Evolutionary conservation across 768 basidiomycete genomes (phyloP).

Genomic region (Russula abietina): DNA sequence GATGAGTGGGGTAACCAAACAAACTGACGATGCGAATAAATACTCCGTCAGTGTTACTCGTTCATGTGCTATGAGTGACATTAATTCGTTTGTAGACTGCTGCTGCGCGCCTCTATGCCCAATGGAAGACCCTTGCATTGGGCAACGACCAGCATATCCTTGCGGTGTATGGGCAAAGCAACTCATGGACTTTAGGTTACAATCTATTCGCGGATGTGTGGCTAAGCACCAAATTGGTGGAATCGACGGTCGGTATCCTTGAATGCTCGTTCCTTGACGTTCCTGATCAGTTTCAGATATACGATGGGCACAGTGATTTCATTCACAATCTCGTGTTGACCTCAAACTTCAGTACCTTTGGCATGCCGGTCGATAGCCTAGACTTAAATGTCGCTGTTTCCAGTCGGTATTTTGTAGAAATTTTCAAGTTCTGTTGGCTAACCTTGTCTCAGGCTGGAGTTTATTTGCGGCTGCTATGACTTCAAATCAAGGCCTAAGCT

Average conservation of each 20-base stretch:
- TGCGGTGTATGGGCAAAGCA: conserved; percentile 7
- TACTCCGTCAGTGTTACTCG: conserved; percentile 27
- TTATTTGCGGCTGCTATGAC: conserved; percentile 19
- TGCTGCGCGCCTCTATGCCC: neutral
- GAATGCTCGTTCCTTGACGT: neutral
- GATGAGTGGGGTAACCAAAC: conserved; percentile 35
- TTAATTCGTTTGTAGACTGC: conserved; percentile 6
- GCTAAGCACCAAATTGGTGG: conserved; percentile 48
- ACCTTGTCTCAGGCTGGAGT: conserved; percentile 9
- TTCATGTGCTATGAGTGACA: neutral
- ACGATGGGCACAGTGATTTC: conserved; percentile 9
- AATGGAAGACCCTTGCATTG: conserved; percentile 15
- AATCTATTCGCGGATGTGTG: conserved; percentile 59
- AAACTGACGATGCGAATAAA: conserved; percentile 22
- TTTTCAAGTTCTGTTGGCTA: neutral
- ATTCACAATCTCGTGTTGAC: neutral
- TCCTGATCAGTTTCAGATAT: conserved; percentile 15
- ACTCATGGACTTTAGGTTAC: conserved; percentile 55
- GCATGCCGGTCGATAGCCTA: conserved; percentile 16
- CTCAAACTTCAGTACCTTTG: conserved; percentile 1
- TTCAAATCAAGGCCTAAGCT: neutral
- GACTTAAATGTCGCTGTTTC: neutral
- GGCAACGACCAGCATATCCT: conserved; percentile 9
- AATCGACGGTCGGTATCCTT: conserved; percentile 16
- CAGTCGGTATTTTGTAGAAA: neutral